Base-by-base conservation (phyloP, 805 yeast species). In the Yarrowia divulgata region DNA sequence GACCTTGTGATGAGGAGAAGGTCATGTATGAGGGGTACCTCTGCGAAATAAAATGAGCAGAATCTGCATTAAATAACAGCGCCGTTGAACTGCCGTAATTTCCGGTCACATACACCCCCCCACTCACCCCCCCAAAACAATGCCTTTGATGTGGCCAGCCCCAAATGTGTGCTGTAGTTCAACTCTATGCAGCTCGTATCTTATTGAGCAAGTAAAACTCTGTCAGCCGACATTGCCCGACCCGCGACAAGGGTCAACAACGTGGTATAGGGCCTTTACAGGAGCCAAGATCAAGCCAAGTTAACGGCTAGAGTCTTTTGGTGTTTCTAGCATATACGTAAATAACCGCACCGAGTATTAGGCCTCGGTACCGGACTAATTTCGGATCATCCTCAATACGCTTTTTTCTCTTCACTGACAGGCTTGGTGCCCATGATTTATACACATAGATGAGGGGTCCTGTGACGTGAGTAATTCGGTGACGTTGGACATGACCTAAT, bases 161-260 rank as follows among this genome's bases (percentile, higher is more conserved):
- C 37, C 63, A 40, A 40, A 13, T 14, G 29, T 42, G 29, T 14
- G 19, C 48, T 40, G 63, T 40, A 16, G 35, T 35, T 32, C 48
- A 40, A 40, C 63, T 57, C 63, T 55, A 57, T 57, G 63, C 63
- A 57, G 63, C 63, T 57, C 48, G 48, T 57, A 57, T 57, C 46
- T 57, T 40, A 54, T 54, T 57, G 63, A 57, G 63, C 63, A 57
- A 57, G 62, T 13, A 55, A 48, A 55, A 55, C 46, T 55, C 23
- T 57, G 37, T 57, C 48, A 57, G 37, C 63, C 63, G 63, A 57
- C 13, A 34, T 57, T 57, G 46, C 39, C 63, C 48, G 63, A 57
- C 37, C 19, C 19, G 34, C 37, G 37, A 57, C 63, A 57, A 39
- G 63, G 63, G 63, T 40, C 5, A 39, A 39, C 45, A 19, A 40